Evolutionary conservation across 2,329 filamentous ascomycete species (phyloP), one percentile per base, ranked within the genome.

Genomic region (Phyllosticta citrichinensis): DNA sequence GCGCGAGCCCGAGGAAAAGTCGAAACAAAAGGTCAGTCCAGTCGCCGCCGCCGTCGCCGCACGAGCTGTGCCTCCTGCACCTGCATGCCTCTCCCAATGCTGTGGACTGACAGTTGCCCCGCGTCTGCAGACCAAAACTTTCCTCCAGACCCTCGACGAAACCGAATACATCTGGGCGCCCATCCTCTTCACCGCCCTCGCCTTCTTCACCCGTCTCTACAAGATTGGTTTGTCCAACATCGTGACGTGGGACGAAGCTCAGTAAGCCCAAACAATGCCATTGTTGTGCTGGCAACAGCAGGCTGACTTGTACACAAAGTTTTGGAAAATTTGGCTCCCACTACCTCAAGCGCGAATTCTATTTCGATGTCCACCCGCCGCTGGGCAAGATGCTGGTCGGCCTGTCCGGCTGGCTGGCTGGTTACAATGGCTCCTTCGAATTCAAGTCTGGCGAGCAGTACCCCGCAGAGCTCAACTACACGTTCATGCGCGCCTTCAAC

Each of bases 401-500:
- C 64, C 83, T 99, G 57, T 97, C 94, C 6, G 94, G 94, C 72
- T 96, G 95, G 72, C 82, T 99, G 64, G 95, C 93, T 66, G 93
- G 93, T 66, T 99, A 99, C 81, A 99, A 99, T 79, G 94, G 94
- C 62, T 95, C 93, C 3, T 99, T 99, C 77, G 94, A 99, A 73
- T 99, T 99, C 83, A 99, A 99, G 77, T 97, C 93, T 59, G 94
- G 94, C 73, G 94, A 97, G 72, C 91, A 84, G 60, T 99, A 99
- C 74, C 94, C 94, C 11, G 85, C 87, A 67, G 91, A 97, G 70
- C 82, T 99, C 71, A 88, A 99, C 80, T 99, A 96, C 76, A 95
- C 92, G 68, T 96, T 96, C 72, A 99, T 99, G 95, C 90, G 94
- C 68, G 83, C 93, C 64, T 99, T 99, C 83, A 99, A 97, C 74